Percentiles rank a stretch among this genome's conserved stretches.
Evolutionary conservation across 1,139 yeast genomes (phyloP).

Genomic region (Kodamaea derodonti): DNA sequence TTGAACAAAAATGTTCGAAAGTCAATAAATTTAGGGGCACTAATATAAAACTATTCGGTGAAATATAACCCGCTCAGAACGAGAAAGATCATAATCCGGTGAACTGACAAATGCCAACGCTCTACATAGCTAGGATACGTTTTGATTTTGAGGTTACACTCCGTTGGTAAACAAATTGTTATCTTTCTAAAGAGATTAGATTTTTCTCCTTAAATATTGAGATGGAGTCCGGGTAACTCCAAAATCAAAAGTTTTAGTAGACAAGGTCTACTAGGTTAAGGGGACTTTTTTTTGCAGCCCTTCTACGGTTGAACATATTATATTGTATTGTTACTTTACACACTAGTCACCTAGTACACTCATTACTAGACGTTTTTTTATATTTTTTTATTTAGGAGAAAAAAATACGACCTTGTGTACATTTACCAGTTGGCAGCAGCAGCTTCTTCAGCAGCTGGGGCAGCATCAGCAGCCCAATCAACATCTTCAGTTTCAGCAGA

Average conservation of each 20-base stretch:
- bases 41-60: conserved; percentile 5
- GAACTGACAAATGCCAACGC: conserved; percentile 9
- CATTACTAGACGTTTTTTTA: conserved; percentile 8
- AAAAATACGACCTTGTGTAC: conserved; percentile 5
- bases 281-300: no score
- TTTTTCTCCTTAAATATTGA: conserved; percentile 5
- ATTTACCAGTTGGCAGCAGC: conserved; percentile 57
- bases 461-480: conserved; percentile 63
- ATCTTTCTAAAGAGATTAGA: conserved; percentile 7
- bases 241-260: background rate
- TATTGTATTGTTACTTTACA: no score
- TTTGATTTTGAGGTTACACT: conserved; percentile 31
- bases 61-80: conserved; percentile 18
- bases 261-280: background rate
- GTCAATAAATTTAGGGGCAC: conserved; percentile 4
- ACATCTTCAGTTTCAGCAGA: conserved; percentile 59
- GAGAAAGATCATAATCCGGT: conserved; percentile 10
- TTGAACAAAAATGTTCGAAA: no score
- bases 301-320: no score
- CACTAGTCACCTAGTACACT: no score
- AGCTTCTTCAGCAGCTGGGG: conserved; percentile 75
- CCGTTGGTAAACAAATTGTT: conserved; percentile 47
- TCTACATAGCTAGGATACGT: conserved; percentile 22
- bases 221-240: conserved; percentile 13
- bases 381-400: conserved; percentile 9